A percentile compares a stretch with the other conserved stretches of the same genome.
Evolutionary conservation across 805 yeast genomes (phyloP).

Genomic region (Kluyveromyces siamensis): DNA sequence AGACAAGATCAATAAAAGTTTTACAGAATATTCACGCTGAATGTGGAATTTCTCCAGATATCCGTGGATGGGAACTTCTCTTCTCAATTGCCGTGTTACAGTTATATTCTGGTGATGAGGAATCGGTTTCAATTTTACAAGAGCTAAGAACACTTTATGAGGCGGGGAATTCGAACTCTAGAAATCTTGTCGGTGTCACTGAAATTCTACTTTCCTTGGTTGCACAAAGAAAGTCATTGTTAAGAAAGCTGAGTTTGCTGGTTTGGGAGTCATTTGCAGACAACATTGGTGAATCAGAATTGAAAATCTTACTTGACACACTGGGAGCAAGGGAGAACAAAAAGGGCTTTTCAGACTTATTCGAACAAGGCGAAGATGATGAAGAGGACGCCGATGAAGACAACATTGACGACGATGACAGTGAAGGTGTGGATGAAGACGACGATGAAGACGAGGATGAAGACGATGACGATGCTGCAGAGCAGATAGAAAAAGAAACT

Average conservation of each 20-base stretch:
- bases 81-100: slow-evolving; percentile 72
- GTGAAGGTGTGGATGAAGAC: slow-evolving; percentile 25
- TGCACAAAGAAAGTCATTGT: slow-evolving; percentile 46
- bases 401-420: slow-evolving; percentile 27
- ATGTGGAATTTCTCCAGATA: slow-evolving; percentile 22
- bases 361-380: slow-evolving; percentile 50
- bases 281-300: slow-evolving; percentile 35
- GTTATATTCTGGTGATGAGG: slow-evolving; percentile 66
- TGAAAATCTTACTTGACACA: slow-evolving; percentile 45
- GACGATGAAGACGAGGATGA: slow-evolving; percentile 24
- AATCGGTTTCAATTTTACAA: slow-evolving; percentile 62
- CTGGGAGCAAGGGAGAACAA: slow-evolving; percentile 63
- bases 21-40: slow-evolving; percentile 33
- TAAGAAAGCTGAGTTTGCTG: slow-evolving; percentile 47
- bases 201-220: slow-evolving; percentile 52
- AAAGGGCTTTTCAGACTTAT: slow-evolving; percentile 69
- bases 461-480: slow-evolving; percentile 33
- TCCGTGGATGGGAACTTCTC: slow-evolving; percentile 64
- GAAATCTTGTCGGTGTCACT: slow-evolving; percentile 41
- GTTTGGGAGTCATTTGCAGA: slow-evolving; percentile 51
- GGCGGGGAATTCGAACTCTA: slow-evolving; percentile 25
- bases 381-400: slow-evolving; percentile 32
- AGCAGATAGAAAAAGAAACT: slow-evolving; percentile 44
- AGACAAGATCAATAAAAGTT: slow-evolving; percentile 39
- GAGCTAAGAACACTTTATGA: slow-evolving; percentile 61